Evolutionary conservation across 495 filamentous ascomycete genomes (phyloP), one percentile per base, ranked within the genome.

Genomic region (Talaromyces thailandensis): DNA sequence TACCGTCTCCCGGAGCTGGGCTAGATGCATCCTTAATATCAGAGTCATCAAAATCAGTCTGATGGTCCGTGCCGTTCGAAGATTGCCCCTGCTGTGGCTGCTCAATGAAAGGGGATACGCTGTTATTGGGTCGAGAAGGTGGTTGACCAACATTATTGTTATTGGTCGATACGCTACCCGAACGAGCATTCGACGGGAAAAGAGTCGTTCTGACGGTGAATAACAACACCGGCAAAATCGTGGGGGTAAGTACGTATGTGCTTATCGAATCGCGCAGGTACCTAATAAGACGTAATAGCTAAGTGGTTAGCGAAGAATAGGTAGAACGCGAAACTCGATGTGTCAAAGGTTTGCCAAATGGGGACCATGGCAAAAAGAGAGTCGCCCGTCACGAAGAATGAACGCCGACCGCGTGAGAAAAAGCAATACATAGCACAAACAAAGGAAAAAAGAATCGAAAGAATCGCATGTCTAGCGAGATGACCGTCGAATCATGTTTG

Each of bases 161-260:
- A 64, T 64, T 65, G 52, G 43, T 51, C 32, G 55, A 35, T 25
- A 23, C 66, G 63, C 50, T 24, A 28, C 23, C 51, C 23, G 78
- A 76, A 59, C 82, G 76, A 21, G 83, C 73, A 74, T 94, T 93
- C 75, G 87, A 84, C 28, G 93, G 92, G 71, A 96, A 96, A 50
- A 96, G 74, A 60, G 87, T 80, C 56, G 81, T 82, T 71, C 93
- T 86, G 67, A 85, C 79, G 61, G 80, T 82, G 69, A 85, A 83
- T 64, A 98, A 86, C 62, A 92, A 77, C 65, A 83, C 81, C 72
- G 91, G 90, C 59, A 94, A 79, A 67, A 86, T 79, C 62, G 81
- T 75, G 58, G 89, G 82, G 75, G 86, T 83, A 25, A 89, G 76
- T 62, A 95, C 70, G 67, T 84, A 77, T 58, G 80, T 79, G 64